Evolutionary conservation across 805 yeast species (phyloP).

Genomic region (Spathaspora sp.): DNA sequence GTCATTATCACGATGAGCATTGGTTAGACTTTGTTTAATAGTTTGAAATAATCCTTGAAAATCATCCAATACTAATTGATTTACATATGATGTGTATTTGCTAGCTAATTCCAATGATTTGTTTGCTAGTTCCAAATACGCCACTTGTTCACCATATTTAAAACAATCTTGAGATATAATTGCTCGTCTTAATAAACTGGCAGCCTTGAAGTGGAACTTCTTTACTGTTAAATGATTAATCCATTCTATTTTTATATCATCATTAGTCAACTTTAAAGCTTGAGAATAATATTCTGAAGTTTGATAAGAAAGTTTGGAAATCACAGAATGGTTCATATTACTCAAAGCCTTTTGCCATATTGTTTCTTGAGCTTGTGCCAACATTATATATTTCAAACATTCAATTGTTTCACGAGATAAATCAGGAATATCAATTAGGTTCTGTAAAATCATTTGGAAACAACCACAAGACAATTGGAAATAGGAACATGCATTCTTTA

Average conservation of each 20-base stretch:
- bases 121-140: conserved; percentile 46
- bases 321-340: conserved; percentile 45
- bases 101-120: conserved; percentile 33
- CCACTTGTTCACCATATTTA: conserved; percentile 73
- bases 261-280: conserved; percentile 37
- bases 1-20: conserved; percentile 77
- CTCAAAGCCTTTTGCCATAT: conserved; percentile 72
- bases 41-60: conserved; percentile 45
- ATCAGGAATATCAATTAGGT: conserved; percentile 27
- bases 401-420: conserved; percentile 48
- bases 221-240: conserved; percentile 57
- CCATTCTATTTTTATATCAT: conserved; percentile 59
- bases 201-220: conserved; percentile 63
- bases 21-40: conserved; percentile 42
- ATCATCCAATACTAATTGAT: conserved; percentile 47
- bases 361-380: conserved; percentile 86
- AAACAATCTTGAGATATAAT: conserved; percentile 40
- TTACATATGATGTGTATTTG: conserved; percentile 39
- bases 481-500: conserved; percentile 58
- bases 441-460: conserved; percentile 28
- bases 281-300: conserved; percentile 53
- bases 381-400: conserved; percentile 49
- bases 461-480: conserved; percentile 75
- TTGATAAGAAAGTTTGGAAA: conserved; percentile 64
- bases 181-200: conserved; percentile 64